Evolutionary conservation across 2,329 filamentous ascomycete genomes (phyloP), one percentile per base, ranked within the genome.

Genomic region (Penicillium glabrum): DNA sequence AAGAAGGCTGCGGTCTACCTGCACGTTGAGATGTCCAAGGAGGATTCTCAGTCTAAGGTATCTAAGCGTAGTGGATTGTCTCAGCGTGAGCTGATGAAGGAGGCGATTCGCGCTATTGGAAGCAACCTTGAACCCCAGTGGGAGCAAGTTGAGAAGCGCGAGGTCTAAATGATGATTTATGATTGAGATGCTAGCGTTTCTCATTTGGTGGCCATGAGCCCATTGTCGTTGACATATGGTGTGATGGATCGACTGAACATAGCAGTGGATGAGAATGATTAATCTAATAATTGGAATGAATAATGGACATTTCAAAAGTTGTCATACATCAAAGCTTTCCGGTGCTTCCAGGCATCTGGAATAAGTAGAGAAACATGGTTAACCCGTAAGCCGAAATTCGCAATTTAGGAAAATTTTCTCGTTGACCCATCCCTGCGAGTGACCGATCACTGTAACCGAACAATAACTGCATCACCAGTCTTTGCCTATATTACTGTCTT

Each of bases 1-100:
- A 87, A 87, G 77, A 70, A 79, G 29, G 75, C 83, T 0, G 84
- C 82, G 5, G 83, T 87, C 1, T 84, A 72, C 48, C 57, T 85
- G 5, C 85, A 87, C 61, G 69, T 74, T n/a, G 70, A 73, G 67
- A 52, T 72, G 46, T 69, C 70, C 2, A 67, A 66, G 8, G 67
- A 72, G 45, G 72, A 72, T 45, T 66, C 70, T 2, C 57, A 64
- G 24, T 67, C 66, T 5, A 63, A 62, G 35, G 63, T 73, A 44
- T 64, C 63, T 14, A 74, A 73, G 61, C 69, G 70, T 4, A 56
- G 35, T 1, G 59, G 61, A 21, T 51, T 64, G 16, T 67, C 62
- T 10, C 50, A 52, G 5, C 57, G 65, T 3, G 64, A 63, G 10
- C 60, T 73, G 56, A 64, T 69, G 53, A 61, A 68, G 57, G 66